A percentile compares a stretch with the other conserved stretches of the same genome.
Conservation (phyloP, 441 rosid genomes). For the Cnidoscolus chayamansa region DNA sequence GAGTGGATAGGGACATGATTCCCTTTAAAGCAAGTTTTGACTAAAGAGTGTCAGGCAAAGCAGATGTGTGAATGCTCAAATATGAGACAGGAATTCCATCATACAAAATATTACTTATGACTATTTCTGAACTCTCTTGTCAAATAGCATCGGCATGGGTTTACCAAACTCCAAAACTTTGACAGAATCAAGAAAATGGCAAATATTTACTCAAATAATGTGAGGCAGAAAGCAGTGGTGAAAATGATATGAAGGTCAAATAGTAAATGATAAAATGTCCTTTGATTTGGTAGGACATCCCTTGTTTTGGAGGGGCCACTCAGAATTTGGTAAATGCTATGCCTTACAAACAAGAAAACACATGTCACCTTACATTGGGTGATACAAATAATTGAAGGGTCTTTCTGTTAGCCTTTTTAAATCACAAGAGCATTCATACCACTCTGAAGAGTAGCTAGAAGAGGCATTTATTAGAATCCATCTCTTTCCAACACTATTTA, state of each 20-base stretch:
- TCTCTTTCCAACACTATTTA: too few relatives aligned
- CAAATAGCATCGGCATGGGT: slow-evolving; percentile 11
- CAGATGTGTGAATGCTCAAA: neutral
- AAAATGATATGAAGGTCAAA: neutral
- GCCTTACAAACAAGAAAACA: neutral
- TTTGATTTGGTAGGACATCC: neutral
- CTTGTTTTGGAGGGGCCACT: neutral
- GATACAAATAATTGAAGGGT: slow-evolving; percentile 1
- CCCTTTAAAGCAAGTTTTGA: slow-evolving; percentile 26
- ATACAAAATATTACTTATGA: neutral
- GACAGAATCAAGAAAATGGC: slow-evolving; percentile 4
- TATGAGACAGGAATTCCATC: slow-evolving; percentile 2
- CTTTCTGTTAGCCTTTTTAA: neutral
- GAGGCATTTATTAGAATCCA: neutral
- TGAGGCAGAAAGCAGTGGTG: neutral
- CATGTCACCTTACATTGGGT: neutral
- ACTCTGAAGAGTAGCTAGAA: neutral
- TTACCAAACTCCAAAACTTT: slow-evolving; percentile 8
- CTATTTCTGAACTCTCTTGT: slow-evolving; percentile 1
- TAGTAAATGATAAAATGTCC: slow-evolving; percentile 2
- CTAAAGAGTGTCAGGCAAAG: slow-evolving; percentile 22
- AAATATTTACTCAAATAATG: slow-evolving; percentile 2
- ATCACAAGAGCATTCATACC: neutral
- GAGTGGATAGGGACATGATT: slow-evolving; percentile 24
- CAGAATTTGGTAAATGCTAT: neutral